phyloP scores from a whole-genome alignment of 495 filamentous ascomycete genomes.

The Glutinoglossum americanum region DNA sequence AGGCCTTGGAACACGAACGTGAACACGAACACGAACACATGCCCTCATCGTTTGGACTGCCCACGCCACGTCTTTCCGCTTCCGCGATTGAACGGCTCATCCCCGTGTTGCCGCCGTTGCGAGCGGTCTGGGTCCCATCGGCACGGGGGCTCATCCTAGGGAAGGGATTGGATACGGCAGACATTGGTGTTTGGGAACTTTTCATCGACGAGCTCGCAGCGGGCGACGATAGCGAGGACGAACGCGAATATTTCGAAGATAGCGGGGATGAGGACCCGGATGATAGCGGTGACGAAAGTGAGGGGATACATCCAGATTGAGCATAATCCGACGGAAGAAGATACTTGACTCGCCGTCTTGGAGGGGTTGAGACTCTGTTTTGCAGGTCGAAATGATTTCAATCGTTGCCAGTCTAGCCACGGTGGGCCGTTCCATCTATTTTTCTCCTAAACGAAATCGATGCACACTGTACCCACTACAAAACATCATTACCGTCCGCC shows the following conservation, averaged over 20 bases:
- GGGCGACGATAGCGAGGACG: not conserved
- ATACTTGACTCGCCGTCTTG: too few relatives aligned
- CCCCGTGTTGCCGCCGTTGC: not conserved
- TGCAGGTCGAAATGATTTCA: too few relatives aligned
- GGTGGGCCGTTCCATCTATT: too few relatives aligned
- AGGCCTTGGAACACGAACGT: not conserved
- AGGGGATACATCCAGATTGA: too few relatives aligned
- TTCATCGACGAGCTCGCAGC: not conserved
- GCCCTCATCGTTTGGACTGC: not conserved
- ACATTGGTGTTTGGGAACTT: not conserved
- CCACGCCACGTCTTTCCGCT: not conserved
- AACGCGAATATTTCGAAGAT: slow-evolving; percentile 9
- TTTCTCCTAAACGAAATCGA: too few relatives aligned
- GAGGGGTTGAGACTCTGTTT: too few relatives aligned
- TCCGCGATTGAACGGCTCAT: not conserved
- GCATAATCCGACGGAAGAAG: too few relatives aligned
- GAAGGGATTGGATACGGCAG: not conserved
- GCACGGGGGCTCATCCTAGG: not conserved
- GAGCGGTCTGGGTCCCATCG: not conserved
- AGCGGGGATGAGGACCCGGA: slow-evolving; percentile 8
- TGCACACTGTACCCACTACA: too few relatives aligned
- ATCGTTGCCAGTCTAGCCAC: too few relatives aligned
- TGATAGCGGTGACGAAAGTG: not conserved
- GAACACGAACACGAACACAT: not conserved
- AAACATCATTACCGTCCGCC: too few relatives aligned